These are phyloP conservation scores for Nelumbo lutea DNA, from an alignment of 164 flowering plant species.

Conservation along the genomic window DNA sequence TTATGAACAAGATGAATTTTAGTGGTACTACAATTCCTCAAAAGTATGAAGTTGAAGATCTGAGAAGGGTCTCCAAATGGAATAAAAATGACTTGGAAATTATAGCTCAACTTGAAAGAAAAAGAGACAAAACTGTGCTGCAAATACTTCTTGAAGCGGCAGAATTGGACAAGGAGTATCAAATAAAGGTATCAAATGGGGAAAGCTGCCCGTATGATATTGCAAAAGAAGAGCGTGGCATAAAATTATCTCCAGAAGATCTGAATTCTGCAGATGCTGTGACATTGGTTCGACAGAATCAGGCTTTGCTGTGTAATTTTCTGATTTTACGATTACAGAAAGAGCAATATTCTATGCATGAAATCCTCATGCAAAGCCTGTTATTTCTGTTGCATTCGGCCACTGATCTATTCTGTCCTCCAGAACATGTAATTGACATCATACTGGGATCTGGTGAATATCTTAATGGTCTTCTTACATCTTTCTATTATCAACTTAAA, in stretches of 20 bases:
- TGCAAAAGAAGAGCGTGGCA: conserved; percentile 35
- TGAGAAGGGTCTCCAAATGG: conserved; percentile 30
- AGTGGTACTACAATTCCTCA: conserved; percentile 15
- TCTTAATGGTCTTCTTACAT: conserved; percentile 50
- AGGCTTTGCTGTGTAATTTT: conserved; percentile 64
- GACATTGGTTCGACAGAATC: conserved; percentile 84
- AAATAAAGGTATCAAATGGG: conserved; percentile 22
- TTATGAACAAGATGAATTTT: conserved; percentile 20
- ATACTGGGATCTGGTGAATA: conserved; percentile 61
- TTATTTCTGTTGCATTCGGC: conserved; percentile 61
- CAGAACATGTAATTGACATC: conserved; percentile 67
- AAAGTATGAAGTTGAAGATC: conserved; percentile 26
- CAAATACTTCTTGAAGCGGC: conserved; percentile 84
- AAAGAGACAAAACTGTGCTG: conserved; percentile 74
- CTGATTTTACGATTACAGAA: conserved; percentile 48
- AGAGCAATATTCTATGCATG: conserved; percentile 69
- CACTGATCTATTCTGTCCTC: conserved; percentile 61
- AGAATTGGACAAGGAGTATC: conserved; percentile 54
- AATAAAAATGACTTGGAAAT: conserved; percentile 37
- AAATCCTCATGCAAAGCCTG: conserved; percentile 72
- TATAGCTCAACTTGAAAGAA: conserved; percentile 55
- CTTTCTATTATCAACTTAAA: conserved; percentile 49
- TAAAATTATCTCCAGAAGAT: conserved; percentile 47
- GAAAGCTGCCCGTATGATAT: conserved; percentile 21
- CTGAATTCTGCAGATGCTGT: conserved; percentile 59